phyloP scores from a whole-genome alignment of 495 filamentous ascomycete species.

The Penicillium robsamsonii region DNA sequence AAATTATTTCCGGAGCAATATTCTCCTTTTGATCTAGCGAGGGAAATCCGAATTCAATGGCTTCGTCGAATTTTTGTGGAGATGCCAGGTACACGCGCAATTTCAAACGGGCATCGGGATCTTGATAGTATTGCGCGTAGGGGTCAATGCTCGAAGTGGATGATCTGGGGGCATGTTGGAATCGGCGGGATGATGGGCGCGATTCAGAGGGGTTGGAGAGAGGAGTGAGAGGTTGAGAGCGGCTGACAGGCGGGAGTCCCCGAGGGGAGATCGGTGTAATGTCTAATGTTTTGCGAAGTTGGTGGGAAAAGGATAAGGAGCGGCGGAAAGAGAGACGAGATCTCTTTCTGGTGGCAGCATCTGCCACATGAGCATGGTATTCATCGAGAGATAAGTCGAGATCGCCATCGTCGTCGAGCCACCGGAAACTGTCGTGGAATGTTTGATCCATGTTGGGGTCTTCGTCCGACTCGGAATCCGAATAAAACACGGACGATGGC shows the following conservation, averaged over 20 bases:
- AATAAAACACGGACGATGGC: slow-evolving; percentile 30
- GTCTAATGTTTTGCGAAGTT: slow-evolving; percentile 18
- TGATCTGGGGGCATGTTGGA: slow-evolving; percentile 29
- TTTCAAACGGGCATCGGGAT: slow-evolving; percentile 85
- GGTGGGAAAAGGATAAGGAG: slow-evolving; percentile 43
- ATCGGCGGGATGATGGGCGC: slow-evolving; percentile 27
- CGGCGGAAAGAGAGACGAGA: slow-evolving; percentile 46
- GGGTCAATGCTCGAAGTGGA: slow-evolving; percentile 65
- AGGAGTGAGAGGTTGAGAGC: slow-evolving; percentile 16
- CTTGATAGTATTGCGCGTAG: slow-evolving; percentile 78
- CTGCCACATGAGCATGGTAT: slow-evolving; percentile 46
- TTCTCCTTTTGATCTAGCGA: slow-evolving; percentile 47
- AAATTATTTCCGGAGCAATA: slow-evolving; percentile 18
- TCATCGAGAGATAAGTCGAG: slow-evolving; percentile 66
- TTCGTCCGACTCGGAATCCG: slow-evolving; percentile 33
- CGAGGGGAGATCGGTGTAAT: slow-evolving; percentile 20
- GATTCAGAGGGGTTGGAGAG: slow-evolving; percentile 38
- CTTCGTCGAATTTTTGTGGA: slow-evolving; percentile 93
- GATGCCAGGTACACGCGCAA: slow-evolving; percentile 86
- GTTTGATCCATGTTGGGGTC: slow-evolving; percentile 48
- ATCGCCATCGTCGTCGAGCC: slow-evolving; percentile 77
- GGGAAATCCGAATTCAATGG: slow-evolving; percentile 89
- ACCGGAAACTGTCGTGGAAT: slow-evolving; percentile 69
- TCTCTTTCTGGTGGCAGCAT: slow-evolving; percentile 27
- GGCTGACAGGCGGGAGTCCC: slow-evolving; percentile 21